Conservation (phyloP, 2,329 filamentous ascomycete genomes). For the Phyllosticta capitalensis region DNA sequence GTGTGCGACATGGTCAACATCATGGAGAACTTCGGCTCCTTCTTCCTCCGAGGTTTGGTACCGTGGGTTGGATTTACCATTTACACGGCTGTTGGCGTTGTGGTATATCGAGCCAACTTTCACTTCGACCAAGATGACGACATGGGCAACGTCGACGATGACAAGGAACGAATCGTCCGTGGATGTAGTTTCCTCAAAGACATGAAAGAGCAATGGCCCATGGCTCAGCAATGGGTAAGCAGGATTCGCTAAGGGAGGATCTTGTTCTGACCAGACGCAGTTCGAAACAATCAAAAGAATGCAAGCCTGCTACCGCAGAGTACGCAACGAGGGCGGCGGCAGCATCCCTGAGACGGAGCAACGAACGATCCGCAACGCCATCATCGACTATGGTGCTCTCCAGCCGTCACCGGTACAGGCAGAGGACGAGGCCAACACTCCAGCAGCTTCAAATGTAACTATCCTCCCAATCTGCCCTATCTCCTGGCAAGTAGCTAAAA, state of each 20-base stretch:
- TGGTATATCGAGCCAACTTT: slow-evolving; percentile 32
- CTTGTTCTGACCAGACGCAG: slow-evolving; percentile 12
- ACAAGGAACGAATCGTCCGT: slow-evolving; percentile 25
- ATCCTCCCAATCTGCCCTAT: not conserved
- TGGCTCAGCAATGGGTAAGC: slow-evolving; percentile 31
- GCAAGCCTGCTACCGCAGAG: slow-evolving; percentile 31
- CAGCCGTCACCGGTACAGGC: slow-evolving; percentile 30
- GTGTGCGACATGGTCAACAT: slow-evolving; percentile 33
- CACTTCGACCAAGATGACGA: slow-evolving; percentile 26
- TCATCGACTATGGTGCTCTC: slow-evolving; percentile 33
- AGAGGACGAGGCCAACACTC: slow-evolving; percentile 16
- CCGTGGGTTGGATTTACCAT: slow-evolving; percentile 35
- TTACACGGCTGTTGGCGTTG: slow-evolving; percentile 32
- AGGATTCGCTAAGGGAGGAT: not conserved
- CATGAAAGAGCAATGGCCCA: slow-evolving; percentile 33
- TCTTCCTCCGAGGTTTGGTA: slow-evolving; percentile 30
- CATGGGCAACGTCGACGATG: slow-evolving; percentile 23
- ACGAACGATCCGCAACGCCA: slow-evolving; percentile 26
- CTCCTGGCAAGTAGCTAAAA: slow-evolving; percentile 2
- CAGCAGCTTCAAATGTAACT: not conserved
- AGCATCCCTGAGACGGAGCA: slow-evolving; percentile 28
- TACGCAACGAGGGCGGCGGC: slow-evolving; percentile 24
- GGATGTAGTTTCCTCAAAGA: slow-evolving; percentile 30
- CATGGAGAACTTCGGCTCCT: slow-evolving; percentile 32
- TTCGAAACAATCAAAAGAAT: slow-evolving; percentile 35